phyloP scores from a whole-genome alignment of 164 flowering plant species.

The Nelumbo lutea region DNA sequence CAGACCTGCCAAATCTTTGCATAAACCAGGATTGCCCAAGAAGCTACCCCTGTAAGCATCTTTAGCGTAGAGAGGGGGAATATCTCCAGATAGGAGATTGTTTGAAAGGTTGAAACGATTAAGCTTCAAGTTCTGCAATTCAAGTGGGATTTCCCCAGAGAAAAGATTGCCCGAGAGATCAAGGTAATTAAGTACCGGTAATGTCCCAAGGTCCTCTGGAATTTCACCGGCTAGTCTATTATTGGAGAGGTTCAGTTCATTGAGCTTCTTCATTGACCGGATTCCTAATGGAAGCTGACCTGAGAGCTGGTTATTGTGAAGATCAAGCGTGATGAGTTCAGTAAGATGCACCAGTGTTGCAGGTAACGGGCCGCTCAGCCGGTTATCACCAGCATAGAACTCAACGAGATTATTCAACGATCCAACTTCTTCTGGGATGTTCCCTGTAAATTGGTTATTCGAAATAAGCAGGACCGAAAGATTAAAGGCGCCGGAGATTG shows the following conservation, averaged over 20 bases:
- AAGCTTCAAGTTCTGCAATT: slow-evolving; percentile 59
- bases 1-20: slow-evolving; percentile 43
- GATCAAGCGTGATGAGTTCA: slow-evolving; percentile 45
- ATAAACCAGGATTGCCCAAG: slow-evolving; percentile 62
- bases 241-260: slow-evolving; percentile 51
- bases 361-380: slow-evolving; percentile 40
- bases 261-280: slow-evolving; percentile 43
- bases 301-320: slow-evolving; percentile 40
- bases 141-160: slow-evolving; percentile 47
- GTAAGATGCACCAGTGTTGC: slow-evolving; percentile 32
- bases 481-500: slow-evolving; percentile 42
- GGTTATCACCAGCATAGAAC: slow-evolving; percentile 36
- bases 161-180: slow-evolving; percentile 54
- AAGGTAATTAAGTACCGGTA: slow-evolving; percentile 55
- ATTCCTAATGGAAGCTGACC: slow-evolving; percentile 51
- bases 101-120: slow-evolving; percentile 56
- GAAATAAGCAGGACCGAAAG: slow-evolving; percentile 39
- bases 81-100: slow-evolving; percentile 45
- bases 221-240: slow-evolving; percentile 47
- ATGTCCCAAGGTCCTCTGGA: slow-evolving; percentile 46
- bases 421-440: slow-evolving; percentile 58
- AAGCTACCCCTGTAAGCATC: slow-evolving; percentile 45
- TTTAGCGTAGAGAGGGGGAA: slow-evolving; percentile 49
- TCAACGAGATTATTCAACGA: slow-evolving; percentile 28
- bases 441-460: slow-evolving; percentile 41